These are phyloP conservation scores for Asterionellopsis glacialis DNA, from an alignment of 108 stramenopile genomes.

Conservation along the genomic window DNA sequence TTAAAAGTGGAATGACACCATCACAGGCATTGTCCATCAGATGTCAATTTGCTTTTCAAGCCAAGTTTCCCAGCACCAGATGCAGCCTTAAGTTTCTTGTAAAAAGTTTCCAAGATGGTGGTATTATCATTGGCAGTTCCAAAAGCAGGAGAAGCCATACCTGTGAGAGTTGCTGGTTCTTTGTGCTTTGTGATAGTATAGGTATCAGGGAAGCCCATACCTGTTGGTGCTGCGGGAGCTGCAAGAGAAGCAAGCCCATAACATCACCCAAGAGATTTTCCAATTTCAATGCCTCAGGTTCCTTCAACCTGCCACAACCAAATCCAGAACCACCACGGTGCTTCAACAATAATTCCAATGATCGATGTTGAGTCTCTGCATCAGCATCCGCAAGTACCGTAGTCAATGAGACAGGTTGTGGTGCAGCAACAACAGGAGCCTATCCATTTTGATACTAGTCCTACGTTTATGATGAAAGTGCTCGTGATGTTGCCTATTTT, in stretches of 20 bases:
- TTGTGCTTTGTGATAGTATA: conserved; percentile 1
- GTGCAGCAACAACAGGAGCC: conserved; percentile 9
- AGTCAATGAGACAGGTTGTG: conserved; percentile 6
- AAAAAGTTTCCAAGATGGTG: conserved; percentile 39
- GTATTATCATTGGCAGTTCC: conserved; percentile 35
- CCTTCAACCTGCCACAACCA: conserved; percentile 63
- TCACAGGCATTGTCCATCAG: conserved; percentile 5
- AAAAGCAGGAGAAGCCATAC: too few species aligned
- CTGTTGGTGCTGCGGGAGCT: too few species aligned
- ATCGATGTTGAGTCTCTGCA: conserved; percentile 39
- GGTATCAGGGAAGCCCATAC: background rate
- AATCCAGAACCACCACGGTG: conserved; percentile 87
- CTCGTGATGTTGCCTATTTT: too few species aligned
- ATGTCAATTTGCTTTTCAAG: conserved; percentile 38
- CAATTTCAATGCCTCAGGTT: conserved; percentile 46
- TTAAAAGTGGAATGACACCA: too few species aligned
- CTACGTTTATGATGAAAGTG: too few species aligned
- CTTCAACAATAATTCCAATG: conserved; percentile 72
- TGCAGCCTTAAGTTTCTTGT: conserved; percentile 45
- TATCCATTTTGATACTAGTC: too few species aligned
- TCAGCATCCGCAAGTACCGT: conserved; percentile 1
- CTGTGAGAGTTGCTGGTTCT: conserved; percentile 2
- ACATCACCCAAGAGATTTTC: conserved; percentile 43
- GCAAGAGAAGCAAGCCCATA: conserved; percentile 29
- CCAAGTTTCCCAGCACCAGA: conserved; percentile 72